Base-by-base conservation (phyloP, 805 yeast species). In the Lachancea thermotolerans region DNA sequence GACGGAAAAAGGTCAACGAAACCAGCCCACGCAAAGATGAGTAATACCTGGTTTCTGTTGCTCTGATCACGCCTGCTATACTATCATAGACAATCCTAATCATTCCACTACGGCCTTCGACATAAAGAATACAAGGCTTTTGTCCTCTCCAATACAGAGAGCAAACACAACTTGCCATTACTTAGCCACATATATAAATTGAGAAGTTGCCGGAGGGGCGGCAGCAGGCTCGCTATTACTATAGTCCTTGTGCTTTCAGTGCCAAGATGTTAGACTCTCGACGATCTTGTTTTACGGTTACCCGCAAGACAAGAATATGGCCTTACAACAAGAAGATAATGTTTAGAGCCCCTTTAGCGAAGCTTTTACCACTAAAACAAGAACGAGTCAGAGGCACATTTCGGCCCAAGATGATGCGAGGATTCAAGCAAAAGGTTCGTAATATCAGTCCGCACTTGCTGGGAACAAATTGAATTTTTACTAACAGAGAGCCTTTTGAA, bases 391-490 rank as follows among this genome's bases (percentile, higher is more conserved):
- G 39, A 44, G 48, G 36, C 35, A 49, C 51, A 52, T 51, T 28
- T 42, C 27, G 12, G 42, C 35, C 37, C 30, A 77, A 71, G 57
- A 81, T 81, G 87, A 81, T 81, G 85, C 81, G 79, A 67, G 85
- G 85, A 27, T 80, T 81, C 64, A 81, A 79, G 58, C 84, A 81
- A 58, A 69, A 79, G 58, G 72, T 72, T 63, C 74, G 38, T 52
- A n/a, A 4, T 15, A 54, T 56, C 57, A 39, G n/a, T 16, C 11
- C 16, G 8, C 15, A 11, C 9, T 37, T 28, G 9, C 8, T 30
- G 33, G 14, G 33, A n/a, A 15, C 5, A 10, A 30, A 33, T 41
- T 41, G 38, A 32, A 34, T 12, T 18, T 35, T 35, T 35, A 35
- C 44, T 35, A 35, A 41, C 44, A 4, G 29, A 25, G 10, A 15